phyloP scores from a whole-genome alignment of 2,329 filamentous ascomycete species.

The Colletotrichum plurivorum region DNA sequence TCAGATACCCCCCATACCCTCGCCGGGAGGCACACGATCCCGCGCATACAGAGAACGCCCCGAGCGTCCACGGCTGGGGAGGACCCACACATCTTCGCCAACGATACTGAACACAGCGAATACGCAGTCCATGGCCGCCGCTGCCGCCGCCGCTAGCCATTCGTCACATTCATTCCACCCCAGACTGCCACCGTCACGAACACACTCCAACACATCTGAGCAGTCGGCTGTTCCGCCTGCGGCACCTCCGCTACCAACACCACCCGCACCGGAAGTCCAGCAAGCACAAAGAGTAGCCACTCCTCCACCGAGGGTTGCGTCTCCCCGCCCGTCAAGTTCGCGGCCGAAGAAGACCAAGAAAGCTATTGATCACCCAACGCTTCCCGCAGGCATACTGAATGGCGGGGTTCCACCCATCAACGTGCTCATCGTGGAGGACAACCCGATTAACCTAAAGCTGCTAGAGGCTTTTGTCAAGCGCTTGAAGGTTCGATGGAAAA shows the following conservation, averaged over 20 bases:
- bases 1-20: constrained; percentile 84
- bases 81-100: constrained; percentile 87
- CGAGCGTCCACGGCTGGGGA: constrained; percentile 72
- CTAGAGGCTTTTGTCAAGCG: constrained; percentile 96
- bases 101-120: constrained; percentile 71
- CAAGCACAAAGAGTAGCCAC: constrained; percentile 69
- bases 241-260: constrained; percentile 66
- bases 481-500: constrained; percentile 95
- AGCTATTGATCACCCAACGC: constrained; percentile 56
- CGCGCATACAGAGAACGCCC: constrained; percentile 70
- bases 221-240: constrained; percentile 60
- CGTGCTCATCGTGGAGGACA: constrained; percentile 97
- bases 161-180: constrained; percentile 55
- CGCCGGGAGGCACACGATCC: constrained; percentile 77
- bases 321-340: constrained; percentile 62
- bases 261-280: constrained; percentile 65
- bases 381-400: constrained; percentile 79
- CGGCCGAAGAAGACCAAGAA: constrained; percentile 70
- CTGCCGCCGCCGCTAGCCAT: constrained; percentile 51
- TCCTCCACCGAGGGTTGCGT: constrained; percentile 62
- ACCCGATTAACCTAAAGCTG: constrained; percentile 95
- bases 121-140: constrained; percentile 51
- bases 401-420: constrained; percentile 94
- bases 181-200: constrained; percentile 65
- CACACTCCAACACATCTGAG: constrained; percentile 73